Base-by-base conservation (phyloP, 2,329 filamentous ascomycete species). In the Fusarium sp. region DNA sequence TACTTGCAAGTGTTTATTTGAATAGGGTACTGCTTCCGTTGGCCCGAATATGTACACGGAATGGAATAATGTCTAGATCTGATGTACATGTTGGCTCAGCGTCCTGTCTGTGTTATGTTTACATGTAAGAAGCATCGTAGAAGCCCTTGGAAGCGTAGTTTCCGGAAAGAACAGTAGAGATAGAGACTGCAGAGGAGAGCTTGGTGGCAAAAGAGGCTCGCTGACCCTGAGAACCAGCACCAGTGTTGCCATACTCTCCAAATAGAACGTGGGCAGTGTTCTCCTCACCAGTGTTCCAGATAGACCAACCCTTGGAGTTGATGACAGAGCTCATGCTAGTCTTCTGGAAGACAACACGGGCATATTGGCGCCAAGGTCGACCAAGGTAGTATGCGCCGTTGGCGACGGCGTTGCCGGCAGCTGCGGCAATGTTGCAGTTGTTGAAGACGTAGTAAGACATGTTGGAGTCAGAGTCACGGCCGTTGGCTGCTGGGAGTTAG, bases 171-270 rank as follows among this genome's bases (percentile, higher is more conserved):
- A 82, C 77, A 15, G 76, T 75, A 1, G 72, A 62, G 44, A 84
- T 82, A 8, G 79, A 69, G 0, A 86, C 81, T 1, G 84, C 63
- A 1, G 78, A 65, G 30, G 68, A 72, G 23, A 86, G 77, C 69
- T 79, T 81, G 54, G 73, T 81, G 12, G 82, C 72, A 18, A 77
- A 77, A 3, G 63, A 60, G n/a, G 75, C 75, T 5, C 75, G 72
- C 62, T 83, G 85, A 42, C 80, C 82, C 15, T 88, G 89, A 5
- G 89, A 83, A 5, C 91, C 90, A 37, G 82, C 78, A 3, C 91
- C 91, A 3, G 85, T 85, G 80, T 92, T 92, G 25, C 74, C 80
- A 76, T 87, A 92, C 83, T 92, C 91, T 15, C 81, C 88, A 70
- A 88, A 92, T 32, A 83, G 79, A 3, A 91, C 87, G 47, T 88